These are phyloP conservation scores for Nelumbo lutea DNA, from an alignment of 164 flowering plant genomes.

Conservation along the genomic window DNA sequence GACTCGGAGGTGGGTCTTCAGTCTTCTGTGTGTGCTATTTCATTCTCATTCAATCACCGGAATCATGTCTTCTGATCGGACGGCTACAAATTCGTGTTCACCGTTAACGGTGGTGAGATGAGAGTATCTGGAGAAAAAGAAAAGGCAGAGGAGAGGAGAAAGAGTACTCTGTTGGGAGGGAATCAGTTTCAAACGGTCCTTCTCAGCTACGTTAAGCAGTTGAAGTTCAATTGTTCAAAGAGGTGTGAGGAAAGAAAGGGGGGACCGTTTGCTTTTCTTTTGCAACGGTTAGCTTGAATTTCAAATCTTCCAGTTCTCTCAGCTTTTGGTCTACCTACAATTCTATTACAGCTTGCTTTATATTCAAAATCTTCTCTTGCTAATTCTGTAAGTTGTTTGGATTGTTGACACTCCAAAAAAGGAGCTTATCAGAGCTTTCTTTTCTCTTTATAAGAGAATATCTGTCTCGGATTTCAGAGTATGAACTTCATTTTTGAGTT, in stretches of 20 bases:
- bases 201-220: conserved; percentile 15
- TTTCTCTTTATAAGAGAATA: neutral
- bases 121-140: conserved; percentile 1
- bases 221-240: conserved; percentile 26
- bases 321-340: neutral
- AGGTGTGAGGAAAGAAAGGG: conserved; percentile 31
- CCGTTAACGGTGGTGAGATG: neutral
- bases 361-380: conserved; percentile 2
- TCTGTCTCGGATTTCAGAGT: neutral
- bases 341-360: conserved; percentile 5
- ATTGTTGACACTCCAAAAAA: neutral
- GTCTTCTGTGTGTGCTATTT: too few species aligned
- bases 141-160: conserved; percentile 14
- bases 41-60: neutral
- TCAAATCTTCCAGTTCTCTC: conserved; percentile 12
- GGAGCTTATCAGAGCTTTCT: neutral
- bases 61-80: neutral
- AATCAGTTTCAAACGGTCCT: conserved; percentile 35
- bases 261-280: conserved; percentile 30
- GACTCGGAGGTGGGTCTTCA: neutral
- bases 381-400: neutral
- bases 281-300: conserved; percentile 19
- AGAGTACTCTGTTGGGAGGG: conserved; percentile 34
- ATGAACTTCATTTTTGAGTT: neutral
- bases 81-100: neutral